These are phyloP conservation scores for Chimonanthus salicifolius DNA, from an alignment of 164 flowering plant species.

Conservation along the genomic window DNA sequence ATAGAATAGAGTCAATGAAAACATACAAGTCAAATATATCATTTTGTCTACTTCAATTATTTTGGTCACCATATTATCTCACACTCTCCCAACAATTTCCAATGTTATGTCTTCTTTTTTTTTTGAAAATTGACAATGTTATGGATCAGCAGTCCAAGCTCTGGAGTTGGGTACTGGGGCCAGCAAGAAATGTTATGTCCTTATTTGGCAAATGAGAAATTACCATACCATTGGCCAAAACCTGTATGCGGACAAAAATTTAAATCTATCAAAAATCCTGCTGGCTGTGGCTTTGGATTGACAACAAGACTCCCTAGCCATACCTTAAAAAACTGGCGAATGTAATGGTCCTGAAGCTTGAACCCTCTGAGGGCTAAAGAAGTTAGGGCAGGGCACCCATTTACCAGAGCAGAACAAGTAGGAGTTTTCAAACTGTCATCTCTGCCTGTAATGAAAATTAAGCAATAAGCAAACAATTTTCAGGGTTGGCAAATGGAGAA, in stretches of 20 bases:
- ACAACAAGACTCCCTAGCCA: background rate
- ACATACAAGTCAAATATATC: too few species aligned
- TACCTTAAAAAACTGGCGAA: slow-evolving; percentile 75
- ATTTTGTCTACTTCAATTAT: background rate
- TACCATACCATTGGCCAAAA: background rate
- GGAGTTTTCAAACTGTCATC: slow-evolving; percentile 80
- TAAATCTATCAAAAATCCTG: background rate
- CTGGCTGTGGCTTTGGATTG: background rate
- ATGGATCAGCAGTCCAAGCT: too few species aligned
- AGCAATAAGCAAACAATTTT: slow-evolving; percentile 10
- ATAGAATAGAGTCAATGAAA: background rate
- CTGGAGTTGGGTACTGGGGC: too few species aligned
- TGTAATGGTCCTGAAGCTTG: slow-evolving; percentile 71
- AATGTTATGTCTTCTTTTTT: too few species aligned
- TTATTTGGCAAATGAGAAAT: background rate
- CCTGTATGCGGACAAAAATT: slow-evolving; percentile 1
- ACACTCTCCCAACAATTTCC: too few species aligned
- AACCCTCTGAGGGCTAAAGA: slow-evolving; percentile 84
- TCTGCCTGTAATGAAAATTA: slow-evolving; percentile 46
- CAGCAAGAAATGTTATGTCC: background rate
- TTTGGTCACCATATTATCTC: background rate
- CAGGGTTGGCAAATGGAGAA: slow-evolving; percentile 1
- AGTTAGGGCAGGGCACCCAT: slow-evolving; percentile 62
- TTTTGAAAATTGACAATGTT: too few species aligned
- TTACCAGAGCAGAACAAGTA: slow-evolving; percentile 67